phyloP scores from a whole-genome alignment of 345 rosid species.

The Anacardium occidentale region DNA sequence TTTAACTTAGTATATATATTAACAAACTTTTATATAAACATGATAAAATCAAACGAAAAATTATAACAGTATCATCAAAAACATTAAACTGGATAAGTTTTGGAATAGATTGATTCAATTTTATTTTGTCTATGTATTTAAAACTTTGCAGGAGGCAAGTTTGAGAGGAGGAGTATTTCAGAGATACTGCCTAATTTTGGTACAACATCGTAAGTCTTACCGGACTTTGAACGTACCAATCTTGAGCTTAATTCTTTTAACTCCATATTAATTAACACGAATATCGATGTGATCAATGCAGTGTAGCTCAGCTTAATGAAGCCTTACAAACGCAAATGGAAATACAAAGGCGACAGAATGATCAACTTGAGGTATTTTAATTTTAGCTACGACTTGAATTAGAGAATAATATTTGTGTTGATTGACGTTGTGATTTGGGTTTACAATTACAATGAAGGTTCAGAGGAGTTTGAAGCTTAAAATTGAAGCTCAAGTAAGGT shows the following conservation, averaged over 20 bases:
- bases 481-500: slow-evolving; percentile 57
- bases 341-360: slow-evolving; percentile 37
- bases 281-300: slow-evolving; percentile 10
- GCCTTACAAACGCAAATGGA: slow-evolving; percentile 49
- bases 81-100: too few relatives aligned
- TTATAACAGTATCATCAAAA: too few relatives aligned
- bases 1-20: too few relatives aligned
- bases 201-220: slow-evolving; percentile 41
- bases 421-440: background rate
- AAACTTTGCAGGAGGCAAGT: slow-evolving; percentile 43
- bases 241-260: too few relatives aligned
- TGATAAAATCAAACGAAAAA: too few relatives aligned
- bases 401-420: background rate
- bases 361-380: slow-evolving; percentile 41
- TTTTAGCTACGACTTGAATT: background rate
- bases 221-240: too few relatives aligned
- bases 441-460: slow-evolving; percentile 27
- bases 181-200: slow-evolving; percentile 61
- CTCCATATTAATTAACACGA: too few relatives aligned
- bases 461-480: slow-evolving; percentile 51
- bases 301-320: slow-evolving; percentile 56
- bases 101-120: too few relatives aligned
- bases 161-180: slow-evolving; percentile 48
- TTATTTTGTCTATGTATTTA: too few relatives aligned
- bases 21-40: too few relatives aligned